Evolutionary conservation across 1,139 yeast genomes (phyloP).

Genomic region (Blastobotrys proliferans): DNA sequence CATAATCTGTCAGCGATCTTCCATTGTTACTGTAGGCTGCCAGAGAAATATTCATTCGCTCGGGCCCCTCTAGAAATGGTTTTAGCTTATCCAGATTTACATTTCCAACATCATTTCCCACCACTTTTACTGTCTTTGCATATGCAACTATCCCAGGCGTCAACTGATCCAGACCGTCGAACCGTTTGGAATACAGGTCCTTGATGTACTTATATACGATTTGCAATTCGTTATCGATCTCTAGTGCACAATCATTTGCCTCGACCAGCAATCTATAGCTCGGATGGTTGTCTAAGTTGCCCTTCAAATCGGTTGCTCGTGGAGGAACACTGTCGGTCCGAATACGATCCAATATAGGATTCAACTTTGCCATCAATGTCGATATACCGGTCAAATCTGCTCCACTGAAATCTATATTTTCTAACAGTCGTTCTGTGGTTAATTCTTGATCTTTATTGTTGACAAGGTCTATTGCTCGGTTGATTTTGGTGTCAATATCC

Average conservation of each 20-base stretch:
- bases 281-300: constrained; percentile 37
- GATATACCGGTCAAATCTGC: constrained; percentile 22
- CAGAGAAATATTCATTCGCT: constrained; percentile 68
- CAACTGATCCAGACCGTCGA: constrained; percentile 67
- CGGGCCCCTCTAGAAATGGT: constrained; percentile 53
- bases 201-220: constrained; percentile 50
- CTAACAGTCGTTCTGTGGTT: neutral
- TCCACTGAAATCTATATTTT: constrained; percentile 2
- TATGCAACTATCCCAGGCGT: constrained; percentile 64
- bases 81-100: constrained; percentile 29
- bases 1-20: constrained; percentile 34
- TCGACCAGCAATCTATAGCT: constrained; percentile 50
- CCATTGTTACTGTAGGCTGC: constrained; percentile 51
- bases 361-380: constrained; percentile 25
- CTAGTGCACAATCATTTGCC: constrained; percentile 54
- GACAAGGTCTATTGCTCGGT: constrained; percentile 4
- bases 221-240: constrained; percentile 54
- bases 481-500: too few species aligned
- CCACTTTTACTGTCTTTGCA: constrained; percentile 47
- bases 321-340: constrained; percentile 30
- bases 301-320: constrained; percentile 4
- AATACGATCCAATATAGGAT: constrained; percentile 29
- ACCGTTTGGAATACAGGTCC: constrained; percentile 53
- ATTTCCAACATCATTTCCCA: constrained; percentile 52
- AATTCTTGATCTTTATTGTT: constrained; percentile 2